Percentiles rank a stretch among this genome's conserved stretches.
Conservation (phyloP, 176 grass and related monocot species). For the Ananas comosus region DNA sequence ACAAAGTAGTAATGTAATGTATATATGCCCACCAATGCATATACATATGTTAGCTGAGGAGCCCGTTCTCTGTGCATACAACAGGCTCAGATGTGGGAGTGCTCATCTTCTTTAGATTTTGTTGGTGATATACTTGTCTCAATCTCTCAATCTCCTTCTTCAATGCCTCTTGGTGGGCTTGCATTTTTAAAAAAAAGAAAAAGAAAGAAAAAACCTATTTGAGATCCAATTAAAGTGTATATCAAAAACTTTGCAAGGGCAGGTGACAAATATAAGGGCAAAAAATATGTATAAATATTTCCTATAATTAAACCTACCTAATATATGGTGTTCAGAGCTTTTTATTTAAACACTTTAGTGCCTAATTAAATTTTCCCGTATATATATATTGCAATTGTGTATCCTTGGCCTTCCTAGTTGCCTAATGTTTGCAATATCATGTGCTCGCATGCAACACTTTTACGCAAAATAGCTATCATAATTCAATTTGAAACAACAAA, state of each 20-base stretch:
- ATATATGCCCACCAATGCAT: background rate
- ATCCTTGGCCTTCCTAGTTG: no score
- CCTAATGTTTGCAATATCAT: no score
- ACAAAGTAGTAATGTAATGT: background rate
- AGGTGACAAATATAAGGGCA: no score
- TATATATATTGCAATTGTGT: no score
- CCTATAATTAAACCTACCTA: no score
- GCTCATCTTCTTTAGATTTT: slow-evolving; percentile 29
- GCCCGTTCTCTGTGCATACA: slow-evolving; percentile 24
- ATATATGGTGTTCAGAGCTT: no score
- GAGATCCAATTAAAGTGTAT: slow-evolving; percentile 2
- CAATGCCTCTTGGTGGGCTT: slow-evolving; percentile 69
- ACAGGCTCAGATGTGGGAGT: slow-evolving; percentile 12
- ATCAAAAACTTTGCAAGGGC: background rate
- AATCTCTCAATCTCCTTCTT: slow-evolving; percentile 76
- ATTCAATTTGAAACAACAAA: no score
- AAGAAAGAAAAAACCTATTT: background rate
- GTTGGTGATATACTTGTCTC: slow-evolving; percentile 66
- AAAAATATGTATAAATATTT: no score
- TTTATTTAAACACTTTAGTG: no score
- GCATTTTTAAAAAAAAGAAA: background rate
- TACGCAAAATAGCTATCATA: no score
- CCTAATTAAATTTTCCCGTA: no score
- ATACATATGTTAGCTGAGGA: slow-evolving; percentile 12
- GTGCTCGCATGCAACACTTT: no score